Evolutionary conservation across 345 rosid species (phyloP), one percentile per base, ranked within the genome.

Genomic region (Syzygium aqueum): DNA sequence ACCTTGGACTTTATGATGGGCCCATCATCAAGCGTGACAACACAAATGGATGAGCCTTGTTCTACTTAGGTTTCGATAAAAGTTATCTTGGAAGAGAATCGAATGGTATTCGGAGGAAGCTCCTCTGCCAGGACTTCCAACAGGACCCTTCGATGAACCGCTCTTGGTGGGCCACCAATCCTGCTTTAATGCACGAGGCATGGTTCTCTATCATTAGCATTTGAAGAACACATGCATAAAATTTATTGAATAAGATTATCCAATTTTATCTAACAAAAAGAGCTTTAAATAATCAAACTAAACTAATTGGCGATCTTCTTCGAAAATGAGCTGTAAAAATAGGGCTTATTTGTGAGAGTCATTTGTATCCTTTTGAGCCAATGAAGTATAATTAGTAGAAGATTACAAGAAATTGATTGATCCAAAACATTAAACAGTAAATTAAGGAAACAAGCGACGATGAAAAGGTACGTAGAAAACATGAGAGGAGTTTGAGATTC

Each of bases 1-100:
- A 89, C 92, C 93, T 91, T 91, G 0, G 93, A 73, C 86, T 89
- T 90, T 84, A 92, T 87, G 13, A 59, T 37, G 51, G 91, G 87
- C 50, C 91, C 94, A 84, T 91, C 92, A 21, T 63, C 89, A 80
- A 93, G 86, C 82, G 73, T 86, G 10, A 91, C 49, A 23, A 89
- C 43, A 14, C 82, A 65, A 28, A 83, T 49, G 28, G 88, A 30
- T 15, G 63, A 85, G 85, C 85, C 86, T 14, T 85, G 87, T 23
- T 83, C 83, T 17, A 54, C 86, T 61, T 61, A 84, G 23, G 85
- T 73, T 54, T 88, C 90, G 56, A 92, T 86, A 85, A 86, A 25
- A 80, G 53, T 57, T 49, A 92, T 57, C 65, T 77, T 89, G 40
- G 92, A 90, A 15, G 93, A 91, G 84, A 88, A 91, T 27, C 91